Base-by-base conservation (phyloP, 164 flowering plant genomes). In the Stephania cephalantha region DNA sequence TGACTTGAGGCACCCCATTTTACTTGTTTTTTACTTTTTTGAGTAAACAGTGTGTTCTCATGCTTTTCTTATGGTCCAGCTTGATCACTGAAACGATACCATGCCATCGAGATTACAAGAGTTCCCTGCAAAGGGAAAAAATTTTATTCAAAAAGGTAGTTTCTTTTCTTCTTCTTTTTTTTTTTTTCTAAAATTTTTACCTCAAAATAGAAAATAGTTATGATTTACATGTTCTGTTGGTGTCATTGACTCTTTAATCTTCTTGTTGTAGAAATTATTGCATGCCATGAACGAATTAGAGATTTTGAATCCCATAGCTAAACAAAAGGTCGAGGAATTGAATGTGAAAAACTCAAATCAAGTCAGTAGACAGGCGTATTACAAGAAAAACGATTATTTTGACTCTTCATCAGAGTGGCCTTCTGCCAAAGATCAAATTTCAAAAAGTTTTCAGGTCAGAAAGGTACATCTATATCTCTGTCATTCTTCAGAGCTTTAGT, bases 1-100 rank as follows among this genome's bases (percentile, higher is more conserved):
- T 58, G 71, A n/a, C 61, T 53, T 53, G 20, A 29, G 30, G 1
- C 11, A 15, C 55, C 3, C 55, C 55, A 50, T 10, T 18, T 58
- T 22, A 5, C 66, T 13, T 55, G 61, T 35, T 53, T 25, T 76
- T 42, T 22, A 25, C 45, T 17, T 5, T 4, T 61, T 61, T n/a
- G n/a, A 46, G 25, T 22, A 48, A 30, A 64, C 42, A 22, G 8
- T 29, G 20, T 45, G 20, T 22, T 42, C 65, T 75, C 64, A 74
- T 72, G 22, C 7, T 71, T 79, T 75, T 79, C 58, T 61, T 78
- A 48, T 80, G 31, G 69, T 84, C 79, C 84, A 95, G 99, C 83
- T 85, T 95, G 90, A 87, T 87, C 12, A 70, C 87, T 30, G 98
- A 95, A 82, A 95, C 99, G 31, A 93, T 95, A 80, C 98, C 99